Evolutionary conservation across 78 protist genomes (phyloP), one percentile per base, ranked within the genome.

Genomic region (Creolimax fragrantissima): DNA sequence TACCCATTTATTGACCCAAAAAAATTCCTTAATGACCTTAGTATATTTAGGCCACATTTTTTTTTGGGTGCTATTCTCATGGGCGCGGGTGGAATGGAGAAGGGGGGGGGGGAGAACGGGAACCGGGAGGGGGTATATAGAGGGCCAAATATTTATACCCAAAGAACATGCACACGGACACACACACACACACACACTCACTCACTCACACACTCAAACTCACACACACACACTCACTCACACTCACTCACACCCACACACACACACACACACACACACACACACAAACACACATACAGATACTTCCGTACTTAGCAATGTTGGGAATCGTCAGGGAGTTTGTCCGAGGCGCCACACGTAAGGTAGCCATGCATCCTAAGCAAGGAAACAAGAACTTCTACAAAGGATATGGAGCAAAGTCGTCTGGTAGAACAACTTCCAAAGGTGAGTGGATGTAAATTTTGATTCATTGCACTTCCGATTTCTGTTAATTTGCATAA

Each of bases 301-400:
- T 17, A 58, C 74, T 32, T 17, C 11, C 74, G 17, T 17, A 83
- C 86, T 35, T 24, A 17, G 42, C 35, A 32, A 83, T 24, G 35
- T 24, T 35, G 5, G 35, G 42, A 36, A 83, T 35, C 7, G 86
- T 11, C 37, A 32, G 35, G 7, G 35, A 41, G 37, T 6, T 32
- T 0, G 35, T 83, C 7, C 86, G 7, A 41, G 35, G 86, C 6
- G 86, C 42, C 37, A 24, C 86, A 24, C 86, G 86, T 6, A 83
- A 1, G 86, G 86, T 6, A 35, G 42, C 86, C 37, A 39, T 83
- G 7, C 35, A 6, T 32, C 86, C 86, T 5, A 83, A 83, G 35
- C 86, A 83, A 83, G 86, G 86, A 83, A 83, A 83, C 86, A 83
- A 83, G 7, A 83, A 83, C 86, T 83, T 83, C 86, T 83, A 83